These are phyloP conservation scores for Arctium lappa DNA, from an alignment of 129 eudicot species.

Conservation along the genomic window DNA sequence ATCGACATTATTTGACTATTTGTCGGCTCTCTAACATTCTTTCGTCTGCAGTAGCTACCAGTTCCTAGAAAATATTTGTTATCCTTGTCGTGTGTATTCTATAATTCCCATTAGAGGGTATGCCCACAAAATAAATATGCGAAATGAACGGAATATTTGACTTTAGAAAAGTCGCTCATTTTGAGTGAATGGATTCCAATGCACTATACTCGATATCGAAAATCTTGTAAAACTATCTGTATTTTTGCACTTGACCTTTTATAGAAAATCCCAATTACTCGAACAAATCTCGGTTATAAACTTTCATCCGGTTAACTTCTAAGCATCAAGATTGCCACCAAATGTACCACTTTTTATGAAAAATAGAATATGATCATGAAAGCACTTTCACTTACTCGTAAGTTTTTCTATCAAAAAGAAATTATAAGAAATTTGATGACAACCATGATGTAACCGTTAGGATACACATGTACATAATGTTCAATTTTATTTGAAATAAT, in stretches of 20 bases:
- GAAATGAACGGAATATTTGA: slow-evolving; percentile 14
- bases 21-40: neutral
- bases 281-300: neutral
- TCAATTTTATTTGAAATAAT: neutral
- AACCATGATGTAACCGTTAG: neutral
- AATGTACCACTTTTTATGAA: neutral
- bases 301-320: neutral
- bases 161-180: neutral
- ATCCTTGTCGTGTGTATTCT: neutral
- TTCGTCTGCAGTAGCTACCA: neutral
- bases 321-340: neutral
- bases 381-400: neutral
- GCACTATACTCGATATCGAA: neutral
- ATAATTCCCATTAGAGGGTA: neutral
- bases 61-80: neutral
- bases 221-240: neutral
- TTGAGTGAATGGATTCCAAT: neutral
- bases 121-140: neutral
- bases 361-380: neutral
- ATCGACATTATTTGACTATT: neutral
- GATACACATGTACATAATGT: neutral
- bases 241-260: neutral
- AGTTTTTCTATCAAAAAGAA: neutral
- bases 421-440: neutral
- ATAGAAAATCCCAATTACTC: neutral